Evolutionary conservation across 495 filamentous ascomycete species (phyloP).

Genomic region (Aspergillus olivimuriae): DNA sequence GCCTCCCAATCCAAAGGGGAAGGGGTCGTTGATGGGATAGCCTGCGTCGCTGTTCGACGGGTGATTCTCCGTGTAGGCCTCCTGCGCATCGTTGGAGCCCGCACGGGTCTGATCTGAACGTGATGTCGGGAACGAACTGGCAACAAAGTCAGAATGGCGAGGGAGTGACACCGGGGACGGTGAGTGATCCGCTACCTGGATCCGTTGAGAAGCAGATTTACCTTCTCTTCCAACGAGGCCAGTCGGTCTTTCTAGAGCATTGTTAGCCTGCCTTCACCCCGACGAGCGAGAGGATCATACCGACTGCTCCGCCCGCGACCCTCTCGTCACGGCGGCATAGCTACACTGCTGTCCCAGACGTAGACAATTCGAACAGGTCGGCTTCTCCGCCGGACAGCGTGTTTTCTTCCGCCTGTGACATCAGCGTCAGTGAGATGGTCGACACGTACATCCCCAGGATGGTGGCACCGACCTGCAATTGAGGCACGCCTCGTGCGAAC

Average conservation of each 20-base stretch:
- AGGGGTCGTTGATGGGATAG: conserved; percentile 17
- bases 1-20: conserved; percentile 23
- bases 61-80: conserved; percentile 12
- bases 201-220: conserved; percentile 39
- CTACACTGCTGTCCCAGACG: conserved; percentile 37
- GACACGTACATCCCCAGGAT: background rate
- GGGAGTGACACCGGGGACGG: background rate
- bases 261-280: conserved; percentile 13
- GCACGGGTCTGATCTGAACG: no score
- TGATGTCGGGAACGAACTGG: no score
- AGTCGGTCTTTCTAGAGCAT: conserved; percentile 33
- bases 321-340: conserved; percentile 25
- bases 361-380: conserved; percentile 39
- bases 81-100: no score
- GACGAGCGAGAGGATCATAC: conserved; percentile 15
- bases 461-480: conserved; percentile 32
- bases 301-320: conserved; percentile 25
- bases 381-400: conserved; percentile 42
- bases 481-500: conserved; percentile 41
- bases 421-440: background rate
- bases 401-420: conserved; percentile 38
- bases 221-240: conserved; percentile 41
- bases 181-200: conserved; percentile 16
- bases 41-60: conserved; percentile 12
- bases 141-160: conserved; percentile 7